Conservation (phyloP, 208 protist species). For the Trypanosomatidae sp. region DNA sequence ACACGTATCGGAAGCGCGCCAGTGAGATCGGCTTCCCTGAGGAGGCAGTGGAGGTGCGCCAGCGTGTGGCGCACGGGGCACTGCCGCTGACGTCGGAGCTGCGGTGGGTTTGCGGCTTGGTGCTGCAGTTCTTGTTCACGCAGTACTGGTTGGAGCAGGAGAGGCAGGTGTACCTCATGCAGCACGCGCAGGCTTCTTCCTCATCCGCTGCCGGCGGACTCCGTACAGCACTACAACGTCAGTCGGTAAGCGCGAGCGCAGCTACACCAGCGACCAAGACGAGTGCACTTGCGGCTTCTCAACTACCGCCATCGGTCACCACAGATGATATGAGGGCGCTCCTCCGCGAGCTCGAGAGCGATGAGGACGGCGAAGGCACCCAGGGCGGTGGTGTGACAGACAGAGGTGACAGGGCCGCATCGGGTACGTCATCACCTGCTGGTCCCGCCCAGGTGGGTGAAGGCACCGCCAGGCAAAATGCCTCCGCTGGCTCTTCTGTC, state of each 20-base stretch:
- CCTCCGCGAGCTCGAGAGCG: slow-evolving; percentile 37
- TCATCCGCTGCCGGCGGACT: not conserved
- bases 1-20: slow-evolving; percentile 85
- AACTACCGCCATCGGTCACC: slow-evolving; percentile 16
- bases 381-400: not conserved
- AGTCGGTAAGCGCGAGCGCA: not conserved
- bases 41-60: slow-evolving; percentile 85
- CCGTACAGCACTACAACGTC: not conserved
- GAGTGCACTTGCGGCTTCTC: not conserved
- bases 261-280: not conserved
- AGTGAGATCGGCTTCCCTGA: slow-evolving; percentile 72
- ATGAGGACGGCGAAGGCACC: not conserved
- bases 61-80: slow-evolving; percentile 81
- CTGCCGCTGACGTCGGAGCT: slow-evolving; percentile 72
- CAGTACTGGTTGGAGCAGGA: slow-evolving; percentile 82
- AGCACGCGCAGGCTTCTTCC: not conserved
- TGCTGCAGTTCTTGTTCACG: slow-evolving; percentile 77
- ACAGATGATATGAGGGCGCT: slow-evolving; percentile 65
- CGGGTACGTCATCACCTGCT: not conserved
- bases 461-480: not conserved
- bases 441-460: not conserved
- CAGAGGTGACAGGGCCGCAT: not conserved
- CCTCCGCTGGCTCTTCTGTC: not conserved
- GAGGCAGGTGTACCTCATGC: slow-evolving; percentile 51
- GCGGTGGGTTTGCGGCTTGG: slow-evolving; percentile 72